Conservation (phyloP, 345 rosid genomes). For the Rhodamnia argentea region DNA sequence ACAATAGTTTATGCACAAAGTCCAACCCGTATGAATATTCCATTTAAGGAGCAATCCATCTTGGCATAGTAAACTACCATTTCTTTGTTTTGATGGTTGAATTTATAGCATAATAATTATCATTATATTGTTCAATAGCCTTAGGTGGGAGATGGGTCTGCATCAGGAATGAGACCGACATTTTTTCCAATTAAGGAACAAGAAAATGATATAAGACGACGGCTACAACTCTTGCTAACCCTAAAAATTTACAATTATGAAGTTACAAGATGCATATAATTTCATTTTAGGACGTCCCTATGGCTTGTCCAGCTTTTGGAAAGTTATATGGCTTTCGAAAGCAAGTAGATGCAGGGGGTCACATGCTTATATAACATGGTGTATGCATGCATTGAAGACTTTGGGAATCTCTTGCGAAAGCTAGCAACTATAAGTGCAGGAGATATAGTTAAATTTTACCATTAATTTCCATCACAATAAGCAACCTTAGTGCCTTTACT, state of each 20-base stretch:
- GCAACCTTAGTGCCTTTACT: not conserved
- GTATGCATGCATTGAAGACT: not conserved
- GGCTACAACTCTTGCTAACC: not conserved
- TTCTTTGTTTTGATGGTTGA: not conserved
- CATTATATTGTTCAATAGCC: not conserved
- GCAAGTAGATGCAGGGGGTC: not conserved
- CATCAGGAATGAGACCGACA: not conserved
- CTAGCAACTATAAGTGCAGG: not conserved
- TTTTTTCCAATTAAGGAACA: not conserved
- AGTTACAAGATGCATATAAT: not conserved
- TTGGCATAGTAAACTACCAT: not conserved
- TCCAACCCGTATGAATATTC: not conserved
- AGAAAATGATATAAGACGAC: not conserved
- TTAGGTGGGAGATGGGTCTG: not conserved
- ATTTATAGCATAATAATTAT: not conserved
- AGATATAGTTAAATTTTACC: not conserved
- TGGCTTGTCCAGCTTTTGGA: not conserved
- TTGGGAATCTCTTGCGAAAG: not conserved
- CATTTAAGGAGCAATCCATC: not conserved
- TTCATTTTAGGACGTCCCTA: not conserved
- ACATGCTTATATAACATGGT: not conserved
- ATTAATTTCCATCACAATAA: not conserved
- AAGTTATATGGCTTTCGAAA: not conserved
- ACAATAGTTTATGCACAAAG: not conserved
- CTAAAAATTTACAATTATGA: not conserved